Evolutionary conservation across 225 moss, liverwort and hornwort species (phyloP), one percentile per base, ranked within the genome.

Genomic region (Antitrichia curtipendula): DNA sequence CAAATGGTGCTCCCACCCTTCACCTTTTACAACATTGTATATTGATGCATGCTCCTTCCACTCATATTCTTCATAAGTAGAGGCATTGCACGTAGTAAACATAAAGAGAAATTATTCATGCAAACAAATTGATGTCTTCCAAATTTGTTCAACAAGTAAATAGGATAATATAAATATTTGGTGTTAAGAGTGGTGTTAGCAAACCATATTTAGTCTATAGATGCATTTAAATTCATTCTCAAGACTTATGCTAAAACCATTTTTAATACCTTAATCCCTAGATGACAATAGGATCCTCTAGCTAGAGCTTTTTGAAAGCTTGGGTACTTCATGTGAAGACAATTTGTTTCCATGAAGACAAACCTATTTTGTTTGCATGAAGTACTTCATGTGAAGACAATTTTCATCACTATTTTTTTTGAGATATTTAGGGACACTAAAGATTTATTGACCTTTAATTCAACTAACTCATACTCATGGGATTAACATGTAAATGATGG

Each of bases 401-500:
- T 40, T 24, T 68, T 40, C 23, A 71, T 71, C 8, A 13, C 24
- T 12, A 11, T 22, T 6, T 38, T 6, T 38, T n/a, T 9, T 66
- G 4, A 68, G 12, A 68, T 4, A 13, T 27, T 41, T 15, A 70
- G 5, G 4, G 5, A 41, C 5, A 27, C 4, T 43, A 43, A 1
- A 24, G 3, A 15, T 71, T 27, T 43, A 15, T 27, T 43, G 25
- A 15, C 3, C 41, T 3, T 3, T 10, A 71, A 16, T 9, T 43
- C 2, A 70, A 1, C 24, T 24, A 40, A 40, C 7, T 41, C 7
- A 16, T 71, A 43, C 3, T 41, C 5, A 27, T 16, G 5, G 2
- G 15, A 0, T 40, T 13, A 23, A 40, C 1, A 2, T 40, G 8
- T 8, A 40, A 24, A 69, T 4, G 8, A 40, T 0, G 0, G 1